Evolutionary conservation across 805 yeast species (phyloP).

Genomic region (Ogataea ganodermae): DNA sequence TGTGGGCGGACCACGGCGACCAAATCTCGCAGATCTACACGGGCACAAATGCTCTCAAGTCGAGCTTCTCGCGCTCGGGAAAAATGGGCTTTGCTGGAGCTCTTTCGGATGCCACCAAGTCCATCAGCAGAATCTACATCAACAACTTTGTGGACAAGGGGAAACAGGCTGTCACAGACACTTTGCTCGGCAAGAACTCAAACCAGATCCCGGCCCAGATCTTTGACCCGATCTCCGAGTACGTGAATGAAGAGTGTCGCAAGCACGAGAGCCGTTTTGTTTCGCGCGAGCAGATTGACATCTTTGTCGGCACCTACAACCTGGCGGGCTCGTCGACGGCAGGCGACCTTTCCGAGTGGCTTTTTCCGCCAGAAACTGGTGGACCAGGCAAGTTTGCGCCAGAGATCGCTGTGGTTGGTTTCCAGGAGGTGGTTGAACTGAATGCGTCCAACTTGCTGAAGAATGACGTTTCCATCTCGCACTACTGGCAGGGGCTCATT

Average conservation of each 20-base stretch:
- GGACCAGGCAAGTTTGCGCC: conserved; percentile 51
- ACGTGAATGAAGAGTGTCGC: conserved; percentile 64
- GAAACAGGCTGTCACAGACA: conserved; percentile 87
- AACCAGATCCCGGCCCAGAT: conserved; percentile 70
- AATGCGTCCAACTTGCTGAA: conserved; percentile 88
- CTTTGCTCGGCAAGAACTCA: conserved; percentile 77
- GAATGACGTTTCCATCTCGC: conserved; percentile 77
- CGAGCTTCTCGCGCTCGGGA: conserved; percentile 92
- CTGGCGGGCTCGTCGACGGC: conserved; percentile 69
- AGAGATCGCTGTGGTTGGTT: conserved; percentile 84
- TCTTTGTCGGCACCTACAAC: conserved; percentile 86
- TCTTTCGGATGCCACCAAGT: conserved; percentile 93
- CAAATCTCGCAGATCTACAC: conserved; percentile 94
- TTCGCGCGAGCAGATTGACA: conserved; percentile 54
- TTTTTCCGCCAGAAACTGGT: conserved; percentile 69
- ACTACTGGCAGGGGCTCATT: conserved; percentile 76
- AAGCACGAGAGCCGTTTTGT: conserved; percentile 57
- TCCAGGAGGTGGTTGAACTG: conserved; percentile 92
- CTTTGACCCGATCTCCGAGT: conserved; percentile 87
- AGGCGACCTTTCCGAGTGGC: conserved; percentile 72
- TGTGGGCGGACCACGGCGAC: conserved; percentile 99
- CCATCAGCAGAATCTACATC: conserved; percentile 92
- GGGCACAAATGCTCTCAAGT: conserved; percentile 95
- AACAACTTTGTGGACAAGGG: conserved; percentile 93
- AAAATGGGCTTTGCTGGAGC: conserved; percentile 98